Evolutionary conservation across 2,329 filamentous ascomycete genomes (phyloP), one percentile per base, ranked within the genome.

Genomic region (Calonectria ilicicola): DNA sequence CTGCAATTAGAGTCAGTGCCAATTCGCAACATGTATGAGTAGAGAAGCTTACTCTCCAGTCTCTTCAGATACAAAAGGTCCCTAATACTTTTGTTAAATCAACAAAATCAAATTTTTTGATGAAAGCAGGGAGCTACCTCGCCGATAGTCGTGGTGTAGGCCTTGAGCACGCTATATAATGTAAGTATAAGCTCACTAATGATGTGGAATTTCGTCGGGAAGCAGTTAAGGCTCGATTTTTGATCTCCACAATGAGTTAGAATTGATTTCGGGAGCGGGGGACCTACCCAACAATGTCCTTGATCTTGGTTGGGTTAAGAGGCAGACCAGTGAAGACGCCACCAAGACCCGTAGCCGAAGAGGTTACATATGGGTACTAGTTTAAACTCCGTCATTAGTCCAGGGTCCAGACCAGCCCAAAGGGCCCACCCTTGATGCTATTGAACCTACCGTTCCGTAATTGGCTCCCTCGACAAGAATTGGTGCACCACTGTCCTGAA

Each of bases 401-500:
- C n/a, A 27, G 40, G 32, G 27, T 21, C 26, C 17, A 46, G 7
- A 29, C 15, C 17, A 46, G 38, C 6, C 38, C 29, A 27, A 14
- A n/a, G 23, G 19, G n/a, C n/a, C 12, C 38, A 44, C 17, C 26
- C 27, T 32, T 9, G 3, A 63, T 46, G 27, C 15, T 17, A 46
- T 46, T 19, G 29, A 46, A 53, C 47, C 42, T 27, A 67, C 49
- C 23, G 65, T 49, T 21, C 47, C 65, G 5, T 40, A 49, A 29
- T 72, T 72, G 12, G 70, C 70, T 2, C 70, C 70, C 32, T 72
- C 66, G 40, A 72, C 32, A 7, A 69, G 66, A 26, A 69, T 60
- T 3, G 51, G 40, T 7, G 49, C 60, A 27, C 65, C 44, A 10
- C 27, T 26, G 19, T 72, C 49, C 42, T 69, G 70, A 19, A 67